Evolutionary conservation across 139 green algal genomes (phyloP).

Genomic region (Penium margaritaceum): DNA sequence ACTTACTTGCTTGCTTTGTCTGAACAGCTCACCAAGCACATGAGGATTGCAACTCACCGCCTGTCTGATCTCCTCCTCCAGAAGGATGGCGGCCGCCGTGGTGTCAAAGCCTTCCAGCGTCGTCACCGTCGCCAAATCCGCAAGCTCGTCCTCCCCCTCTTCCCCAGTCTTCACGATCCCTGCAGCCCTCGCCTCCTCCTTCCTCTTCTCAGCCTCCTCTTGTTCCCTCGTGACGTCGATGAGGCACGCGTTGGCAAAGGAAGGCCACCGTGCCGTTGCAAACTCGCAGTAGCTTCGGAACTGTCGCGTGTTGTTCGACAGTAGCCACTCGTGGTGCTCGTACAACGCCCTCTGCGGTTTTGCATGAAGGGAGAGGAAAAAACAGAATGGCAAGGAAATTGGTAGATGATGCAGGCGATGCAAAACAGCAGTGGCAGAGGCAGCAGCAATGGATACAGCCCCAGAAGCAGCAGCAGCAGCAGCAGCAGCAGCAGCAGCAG

Average conservation of each 20-base stretch:
- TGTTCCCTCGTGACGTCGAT: background rate
- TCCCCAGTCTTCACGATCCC: too few species aligned
- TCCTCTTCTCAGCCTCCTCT: constrained; percentile 2
- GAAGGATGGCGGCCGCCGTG: constrained; percentile 46
- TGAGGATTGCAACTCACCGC: constrained; percentile 47
- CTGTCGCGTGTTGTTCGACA: constrained; percentile 68
- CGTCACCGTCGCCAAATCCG: background rate
- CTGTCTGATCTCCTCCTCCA: constrained; percentile 76
- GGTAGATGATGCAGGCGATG: too few species aligned
- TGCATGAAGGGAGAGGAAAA: too few species aligned
- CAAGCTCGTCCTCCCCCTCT: too few species aligned
- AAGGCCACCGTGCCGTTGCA: constrained; percentile 35
- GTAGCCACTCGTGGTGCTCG: constrained; percentile 69
- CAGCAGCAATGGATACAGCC: too few species aligned
- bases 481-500: too few species aligned
- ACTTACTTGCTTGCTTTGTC: too few species aligned
- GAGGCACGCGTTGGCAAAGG: background rate
- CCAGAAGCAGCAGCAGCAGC: too few species aligned
- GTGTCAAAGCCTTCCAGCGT: constrained; percentile 33
- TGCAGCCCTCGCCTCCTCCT: background rate
- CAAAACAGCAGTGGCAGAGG: too few species aligned
- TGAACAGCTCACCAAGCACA: too few species aligned
- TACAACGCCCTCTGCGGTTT: constrained; percentile 29
- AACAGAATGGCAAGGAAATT: too few species aligned
- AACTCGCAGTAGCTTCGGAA: constrained; percentile 57